Evolutionary conservation across 2,329 filamentous ascomycete genomes (phyloP).

Genomic region (Colletotrichum eleusines): DNA sequence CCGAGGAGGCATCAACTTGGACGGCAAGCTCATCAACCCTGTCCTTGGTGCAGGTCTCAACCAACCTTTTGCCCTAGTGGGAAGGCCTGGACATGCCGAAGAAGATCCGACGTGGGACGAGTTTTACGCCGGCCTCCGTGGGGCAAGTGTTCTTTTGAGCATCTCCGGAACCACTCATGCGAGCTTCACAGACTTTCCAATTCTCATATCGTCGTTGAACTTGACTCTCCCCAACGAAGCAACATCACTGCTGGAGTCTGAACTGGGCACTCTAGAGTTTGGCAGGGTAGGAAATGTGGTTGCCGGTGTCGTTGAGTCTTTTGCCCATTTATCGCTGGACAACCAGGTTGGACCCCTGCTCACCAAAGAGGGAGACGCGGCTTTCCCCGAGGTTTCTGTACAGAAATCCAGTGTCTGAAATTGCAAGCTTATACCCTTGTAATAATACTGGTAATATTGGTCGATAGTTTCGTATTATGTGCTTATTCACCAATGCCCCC

Average conservation of each 20-base stretch:
- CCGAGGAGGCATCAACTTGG: slow-evolving; percentile 54
- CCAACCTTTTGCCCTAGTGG: slow-evolving; percentile 50
- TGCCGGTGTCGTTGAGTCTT: slow-evolving; percentile 12
- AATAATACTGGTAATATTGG: no score
- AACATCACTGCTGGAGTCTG: slow-evolving; percentile 21
- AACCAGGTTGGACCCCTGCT: background rate
- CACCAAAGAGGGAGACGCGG: background rate
- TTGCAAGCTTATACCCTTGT: background rate
- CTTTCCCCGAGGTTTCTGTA: slow-evolving; percentile 16
- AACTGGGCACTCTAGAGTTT: slow-evolving; percentile 39
- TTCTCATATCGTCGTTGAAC: slow-evolving; percentile 44
- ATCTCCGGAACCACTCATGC: slow-evolving; percentile 48
- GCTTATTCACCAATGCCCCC: background rate
- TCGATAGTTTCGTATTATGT: background rate
- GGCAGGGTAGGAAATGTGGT: slow-evolving; percentile 18
- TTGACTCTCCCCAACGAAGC: slow-evolving; percentile 43
- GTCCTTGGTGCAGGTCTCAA: slow-evolving; percentile 47
- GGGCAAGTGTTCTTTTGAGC: slow-evolving; percentile 44
- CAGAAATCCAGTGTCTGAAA: slow-evolving; percentile 2
- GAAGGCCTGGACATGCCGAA: slow-evolving; percentile 46
- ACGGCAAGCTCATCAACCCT: slow-evolving; percentile 53
- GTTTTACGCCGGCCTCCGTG: slow-evolving; percentile 48
- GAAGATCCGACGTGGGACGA: slow-evolving; percentile 51
- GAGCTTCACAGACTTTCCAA: slow-evolving; percentile 50
- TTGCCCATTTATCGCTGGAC: slow-evolving; percentile 18